These are phyloP conservation scores for Annulohypoxylon stygium DNA, from an alignment of 495 filamentous ascomycete species.

Conservation along the genomic window DNA sequence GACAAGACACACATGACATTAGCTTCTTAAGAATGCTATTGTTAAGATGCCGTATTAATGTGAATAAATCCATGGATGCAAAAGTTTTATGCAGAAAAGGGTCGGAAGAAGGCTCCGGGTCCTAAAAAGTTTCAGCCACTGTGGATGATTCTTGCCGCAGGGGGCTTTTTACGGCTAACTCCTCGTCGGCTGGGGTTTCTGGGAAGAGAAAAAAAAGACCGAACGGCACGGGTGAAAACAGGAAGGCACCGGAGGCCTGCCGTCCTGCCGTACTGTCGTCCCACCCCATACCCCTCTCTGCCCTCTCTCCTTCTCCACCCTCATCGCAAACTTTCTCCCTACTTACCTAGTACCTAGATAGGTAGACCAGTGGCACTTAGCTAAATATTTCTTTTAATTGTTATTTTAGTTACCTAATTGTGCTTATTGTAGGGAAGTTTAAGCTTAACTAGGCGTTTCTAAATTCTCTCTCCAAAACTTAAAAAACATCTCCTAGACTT, in stretches of 20 bases:
- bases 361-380: not conserved
- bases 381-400: not conserved
- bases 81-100: not conserved
- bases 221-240: constrained; percentile 33
- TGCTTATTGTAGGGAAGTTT: not conserved
- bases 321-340: constrained; percentile 25
- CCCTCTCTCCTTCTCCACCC: not conserved
- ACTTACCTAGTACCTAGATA: not conserved
- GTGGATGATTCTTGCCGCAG: constrained; percentile 32
- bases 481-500: not conserved
- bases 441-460: not conserved
- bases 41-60: not conserved
- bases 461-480: not conserved
- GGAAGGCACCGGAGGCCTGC: constrained; percentile 21
- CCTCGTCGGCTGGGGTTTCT: not conserved
- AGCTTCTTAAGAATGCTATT: constrained; percentile 5
- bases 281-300: not conserved
- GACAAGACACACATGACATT: not conserved
- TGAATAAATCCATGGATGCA: constrained; percentile 19
- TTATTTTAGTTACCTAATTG: too few species aligned
- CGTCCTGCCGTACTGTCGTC: not conserved
- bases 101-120: constrained; percentile 24
- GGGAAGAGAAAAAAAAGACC: not conserved
- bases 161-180: not conserved
- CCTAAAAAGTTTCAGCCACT: constrained; percentile 34